Percentiles rank a stretch among this genome's conserved stretches.
phyloP scores from a whole-genome alignment of 148 eudicot species.

The Rhododendron vialii region DNA sequence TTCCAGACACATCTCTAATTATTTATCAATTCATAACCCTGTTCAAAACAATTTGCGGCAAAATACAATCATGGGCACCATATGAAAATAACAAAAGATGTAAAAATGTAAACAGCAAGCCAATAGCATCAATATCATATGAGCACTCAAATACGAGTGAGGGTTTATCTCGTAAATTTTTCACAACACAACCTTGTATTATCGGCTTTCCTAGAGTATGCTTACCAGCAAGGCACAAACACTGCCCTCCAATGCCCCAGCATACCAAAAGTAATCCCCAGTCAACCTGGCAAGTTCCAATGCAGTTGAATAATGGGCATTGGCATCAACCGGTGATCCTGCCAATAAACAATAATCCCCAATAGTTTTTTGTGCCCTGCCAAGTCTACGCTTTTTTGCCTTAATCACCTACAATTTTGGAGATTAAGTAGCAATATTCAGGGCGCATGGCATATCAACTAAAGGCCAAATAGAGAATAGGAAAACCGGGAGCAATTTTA shows the following conservation, averaged over 20 bases:
- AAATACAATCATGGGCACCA: not conserved
- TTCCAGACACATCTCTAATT: not conserved
- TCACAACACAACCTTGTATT: not conserved
- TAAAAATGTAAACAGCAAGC: not conserved
- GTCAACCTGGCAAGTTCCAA: conserved; percentile 94
- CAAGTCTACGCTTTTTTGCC: conserved; percentile 93
- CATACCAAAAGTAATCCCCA: conserved; percentile 92
- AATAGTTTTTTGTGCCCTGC: conserved; percentile 91
- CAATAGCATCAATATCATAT: not conserved
- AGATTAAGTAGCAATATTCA: not conserved
- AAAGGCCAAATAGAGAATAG: not conserved
- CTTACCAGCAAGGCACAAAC: conserved; percentile 95
- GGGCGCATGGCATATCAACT: not conserved
- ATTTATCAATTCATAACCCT: not conserved
- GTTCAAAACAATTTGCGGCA: not conserved
- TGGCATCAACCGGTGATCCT: conserved; percentile 96
- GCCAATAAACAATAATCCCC: conserved; percentile 96
- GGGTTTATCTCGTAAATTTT: not conserved
- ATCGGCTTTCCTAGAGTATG: not conserved
- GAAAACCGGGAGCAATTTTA: not conserved
- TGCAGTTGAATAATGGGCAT: conserved; percentile 92
- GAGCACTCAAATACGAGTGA: not conserved
- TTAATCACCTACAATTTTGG: conserved; percentile 63
- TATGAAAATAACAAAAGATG: not conserved
- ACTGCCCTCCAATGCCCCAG: conserved; percentile 97